A percentile compares a stretch with the other conserved stretches of the same genome.
Evolutionary conservation across 768 basidiomycete genomes (phyloP).

Genomic region (Leccinum arenicola): DNA sequence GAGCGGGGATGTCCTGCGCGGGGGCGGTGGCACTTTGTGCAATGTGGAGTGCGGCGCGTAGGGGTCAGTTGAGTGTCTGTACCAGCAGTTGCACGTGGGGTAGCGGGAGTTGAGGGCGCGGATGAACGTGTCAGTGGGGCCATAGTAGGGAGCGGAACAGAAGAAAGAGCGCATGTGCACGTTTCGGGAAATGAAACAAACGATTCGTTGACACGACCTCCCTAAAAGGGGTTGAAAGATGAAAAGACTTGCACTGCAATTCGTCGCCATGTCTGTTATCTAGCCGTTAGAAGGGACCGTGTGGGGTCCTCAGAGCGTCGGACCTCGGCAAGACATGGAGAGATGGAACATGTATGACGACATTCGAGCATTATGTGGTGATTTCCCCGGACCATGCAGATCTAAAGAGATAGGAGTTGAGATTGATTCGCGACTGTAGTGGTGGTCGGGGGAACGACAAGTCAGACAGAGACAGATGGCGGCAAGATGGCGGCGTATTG

Average conservation of each 20-base stretch:
- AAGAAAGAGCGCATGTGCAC: neutral
- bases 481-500: neutral
- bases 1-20: slow-evolving; percentile 60
- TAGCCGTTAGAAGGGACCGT: neutral
- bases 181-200: slow-evolving; percentile 2
- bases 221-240: neutral
- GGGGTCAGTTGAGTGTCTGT: slow-evolving; percentile 21
- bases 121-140: slow-evolving; percentile 29
- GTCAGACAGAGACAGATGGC: neutral
- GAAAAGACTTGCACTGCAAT: neutral
- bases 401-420: neutral
- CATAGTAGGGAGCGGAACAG: slow-evolving; percentile 12
- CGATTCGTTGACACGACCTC: neutral
- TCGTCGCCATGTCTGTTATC: neutral
- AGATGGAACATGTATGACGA: neutral
- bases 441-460: neutral
- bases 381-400: neutral
- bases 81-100: slow-evolving; percentile 10
- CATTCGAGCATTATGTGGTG: neutral
- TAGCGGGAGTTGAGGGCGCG: slow-evolving; percentile 30
- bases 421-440: neutral
- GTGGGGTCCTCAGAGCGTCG: neutral
- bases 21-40: slow-evolving; percentile 54
- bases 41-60: slow-evolving; percentile 51
- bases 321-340: neutral